Conservation (phyloP, 768 basidiomycete genomes). For the Vishniacozyma victoriae region DNA sequence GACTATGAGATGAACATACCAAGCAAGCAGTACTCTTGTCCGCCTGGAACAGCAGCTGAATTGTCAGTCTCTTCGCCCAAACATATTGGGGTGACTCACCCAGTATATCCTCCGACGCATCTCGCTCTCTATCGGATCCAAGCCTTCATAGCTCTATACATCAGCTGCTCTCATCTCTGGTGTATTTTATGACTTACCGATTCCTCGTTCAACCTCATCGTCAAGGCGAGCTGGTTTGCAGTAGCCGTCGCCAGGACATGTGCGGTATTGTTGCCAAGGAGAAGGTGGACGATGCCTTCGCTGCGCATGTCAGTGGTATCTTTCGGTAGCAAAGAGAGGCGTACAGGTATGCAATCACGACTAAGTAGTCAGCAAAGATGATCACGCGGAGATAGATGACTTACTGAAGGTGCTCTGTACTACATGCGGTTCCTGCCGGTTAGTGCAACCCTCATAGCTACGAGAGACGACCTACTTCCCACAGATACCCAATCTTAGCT, state of each 20-base stretch:
- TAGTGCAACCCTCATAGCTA: constrained; percentile 1
- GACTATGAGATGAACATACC: constrained; percentile 6
- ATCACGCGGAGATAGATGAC: constrained; percentile 2
- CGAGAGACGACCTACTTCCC: constrained; percentile 24
- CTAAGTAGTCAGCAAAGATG: not conserved
- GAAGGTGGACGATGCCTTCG: constrained; percentile 36
- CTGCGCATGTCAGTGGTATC: constrained; percentile 2
- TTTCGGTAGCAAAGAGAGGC: not conserved
- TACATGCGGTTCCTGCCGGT: constrained; percentile 15
- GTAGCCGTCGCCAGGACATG: constrained; percentile 29
- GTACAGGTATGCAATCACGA: constrained; percentile 32
- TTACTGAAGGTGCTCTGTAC: constrained; percentile 21
- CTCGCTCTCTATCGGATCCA: constrained; percentile 77
- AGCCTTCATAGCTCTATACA: constrained; percentile 57
- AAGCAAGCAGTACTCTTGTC: constrained; percentile 57
- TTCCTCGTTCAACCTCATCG: constrained; percentile 34
- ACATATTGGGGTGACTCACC: constrained; percentile 12
- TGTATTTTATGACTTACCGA: constrained; percentile 19
- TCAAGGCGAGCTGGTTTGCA: constrained; percentile 32
- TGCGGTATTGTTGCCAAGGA: constrained; percentile 37
- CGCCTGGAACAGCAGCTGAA: constrained; percentile 88
- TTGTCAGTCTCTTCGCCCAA: constrained; percentile 47
- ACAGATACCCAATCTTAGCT: constrained; percentile 29
- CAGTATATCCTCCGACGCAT: constrained; percentile 64
- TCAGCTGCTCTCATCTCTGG: constrained; percentile 1